Base-by-base conservation (phyloP, 352 stramenopile genomes). In the Peronospora belbahrii region DNA sequence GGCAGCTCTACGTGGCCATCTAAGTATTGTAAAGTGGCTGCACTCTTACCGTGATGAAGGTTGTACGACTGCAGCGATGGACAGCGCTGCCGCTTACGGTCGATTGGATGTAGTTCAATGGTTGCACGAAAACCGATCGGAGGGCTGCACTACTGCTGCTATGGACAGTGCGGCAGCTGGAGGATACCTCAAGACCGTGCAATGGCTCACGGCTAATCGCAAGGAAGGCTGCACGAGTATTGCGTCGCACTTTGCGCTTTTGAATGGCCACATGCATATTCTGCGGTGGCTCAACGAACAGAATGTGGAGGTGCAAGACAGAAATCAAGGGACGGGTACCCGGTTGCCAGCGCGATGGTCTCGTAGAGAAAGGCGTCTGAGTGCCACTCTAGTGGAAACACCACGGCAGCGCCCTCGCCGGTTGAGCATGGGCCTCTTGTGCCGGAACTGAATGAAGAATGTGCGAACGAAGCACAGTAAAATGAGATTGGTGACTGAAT, bases 21-120 rank as follows among this genome's bases (percentile, higher is more conserved):
- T 93, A 6, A 44, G 63, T 25, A 67, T 88, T 20, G 59, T 93
- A 13, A 74, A 82, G 32, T 90, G 76, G 76, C 67, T 93, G 13
- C 70, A 88, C 36, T 46, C 61, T 19, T 66, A 86, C 46, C 74
- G 76, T 1, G 42, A 64, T 18, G 81, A 90, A 58, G 70, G 68
- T 45, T 93, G 78, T 62, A 78, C 78, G 9, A 79, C 70, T 3
- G 62, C 74, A n/a, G 77, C 81, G 3, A 87, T 90, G 67, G 81
- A 92, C 52, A 80, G 74, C 28, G 78, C 81, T 2, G 77, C 81
- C 1, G 74, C 74, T 14, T 85, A 79, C 27, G 81, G 78, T 0
- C 74, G 78, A 22, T 46, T 88, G n/a, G 56, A 73, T 15, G 64
- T 88, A 6, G 71, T 93, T 15, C 39, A 75, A 35, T 93, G 78